Evolutionary conservation across 352 stramenopile genomes (phyloP).

Genomic region (Aphanomyces invadans): DNA sequence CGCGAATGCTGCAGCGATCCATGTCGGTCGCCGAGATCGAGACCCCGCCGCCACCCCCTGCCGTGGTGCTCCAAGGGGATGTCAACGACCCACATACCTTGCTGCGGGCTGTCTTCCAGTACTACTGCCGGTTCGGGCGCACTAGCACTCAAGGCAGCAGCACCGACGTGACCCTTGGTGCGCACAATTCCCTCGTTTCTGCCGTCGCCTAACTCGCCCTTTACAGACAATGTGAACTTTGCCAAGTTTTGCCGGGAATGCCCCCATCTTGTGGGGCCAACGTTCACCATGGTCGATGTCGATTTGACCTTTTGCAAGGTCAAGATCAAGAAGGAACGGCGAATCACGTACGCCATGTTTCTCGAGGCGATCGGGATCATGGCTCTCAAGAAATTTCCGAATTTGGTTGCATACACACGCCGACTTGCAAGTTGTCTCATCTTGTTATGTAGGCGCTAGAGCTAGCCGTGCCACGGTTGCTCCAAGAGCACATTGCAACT

Average conservation of each 20-base stretch:
- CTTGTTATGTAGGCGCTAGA: slow-evolving; percentile 65
- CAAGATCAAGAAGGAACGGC: slow-evolving; percentile 78
- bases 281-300: slow-evolving; percentile 67
- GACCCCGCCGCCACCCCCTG: background rate
- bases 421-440: no score
- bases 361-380: slow-evolving; percentile 81
- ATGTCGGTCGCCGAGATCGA: background rate
- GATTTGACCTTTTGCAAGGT: slow-evolving; percentile 83
- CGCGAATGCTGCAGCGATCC: slow-evolving; percentile 6
- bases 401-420: no score
- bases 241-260: slow-evolving; percentile 78
- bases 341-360: slow-evolving; percentile 78
- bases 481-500: slow-evolving; percentile 55
- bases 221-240: slow-evolving; percentile 73
- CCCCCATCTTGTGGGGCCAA: slow-evolving; percentile 44
- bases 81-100: slow-evolving; percentile 75
- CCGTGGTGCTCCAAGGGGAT: slow-evolving; percentile 38
- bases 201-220: no score
- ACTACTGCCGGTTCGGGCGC: slow-evolving; percentile 78
- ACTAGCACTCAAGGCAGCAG: slow-evolving; percentile 48
- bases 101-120: slow-evolving; percentile 72
- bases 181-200: no score
- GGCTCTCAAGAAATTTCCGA: slow-evolving; percentile 67
- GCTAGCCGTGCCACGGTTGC: slow-evolving; percentile 50
- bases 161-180: slow-evolving; percentile 62